Conservation (phyloP, 1,139 yeast genomes). For the Yamadazyma mexicana region DNA sequence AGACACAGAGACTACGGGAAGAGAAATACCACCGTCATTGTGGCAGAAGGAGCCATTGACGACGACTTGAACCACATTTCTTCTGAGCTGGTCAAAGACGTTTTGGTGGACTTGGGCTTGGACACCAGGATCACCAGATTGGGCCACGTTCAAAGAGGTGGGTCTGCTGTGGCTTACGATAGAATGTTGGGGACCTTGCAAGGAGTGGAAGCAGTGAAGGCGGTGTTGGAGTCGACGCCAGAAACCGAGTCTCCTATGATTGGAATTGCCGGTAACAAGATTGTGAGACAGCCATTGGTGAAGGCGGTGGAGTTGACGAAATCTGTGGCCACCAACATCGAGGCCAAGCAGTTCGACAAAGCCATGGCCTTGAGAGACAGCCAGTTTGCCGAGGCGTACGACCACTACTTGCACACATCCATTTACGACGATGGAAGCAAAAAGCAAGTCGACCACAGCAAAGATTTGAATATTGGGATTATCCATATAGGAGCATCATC, state of each 20-base stretch:
- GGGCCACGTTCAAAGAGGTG: constrained; percentile 88
- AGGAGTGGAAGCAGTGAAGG: constrained; percentile 83
- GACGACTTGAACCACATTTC: constrained; percentile 65
- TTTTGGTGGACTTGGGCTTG: constrained; percentile 66
- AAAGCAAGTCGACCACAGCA: constrained; percentile 45
- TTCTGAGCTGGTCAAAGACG: constrained; percentile 66
- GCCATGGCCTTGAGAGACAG: constrained; percentile 79
- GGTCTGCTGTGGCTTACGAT: constrained; percentile 80
- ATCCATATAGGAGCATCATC: constrained; percentile 97
- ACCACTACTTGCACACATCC: constrained; percentile 68
- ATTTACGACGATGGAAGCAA: constrained; percentile 65
- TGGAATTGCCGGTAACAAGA: constrained; percentile 69
- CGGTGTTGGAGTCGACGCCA: constrained; percentile 68
- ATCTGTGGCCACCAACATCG: constrained; percentile 68
- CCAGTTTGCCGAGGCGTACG: constrained; percentile 77
- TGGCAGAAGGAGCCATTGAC: constrained; percentile 82
- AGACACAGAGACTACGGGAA: constrained; percentile 72
- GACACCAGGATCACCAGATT: constrained; percentile 79
- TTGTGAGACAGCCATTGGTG: constrained; percentile 66
- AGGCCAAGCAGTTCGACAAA: constrained; percentile 55
- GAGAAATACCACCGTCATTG: constrained; percentile 77
- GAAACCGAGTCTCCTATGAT: constrained; percentile 76
- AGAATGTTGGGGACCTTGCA: constrained; percentile 74
- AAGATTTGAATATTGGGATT: constrained; percentile 71
- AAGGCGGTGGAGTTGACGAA: constrained; percentile 73